phyloP scores from a whole-genome alignment of 129 eudicot genomes.

The Centrapalus pauciflorus region DNA sequence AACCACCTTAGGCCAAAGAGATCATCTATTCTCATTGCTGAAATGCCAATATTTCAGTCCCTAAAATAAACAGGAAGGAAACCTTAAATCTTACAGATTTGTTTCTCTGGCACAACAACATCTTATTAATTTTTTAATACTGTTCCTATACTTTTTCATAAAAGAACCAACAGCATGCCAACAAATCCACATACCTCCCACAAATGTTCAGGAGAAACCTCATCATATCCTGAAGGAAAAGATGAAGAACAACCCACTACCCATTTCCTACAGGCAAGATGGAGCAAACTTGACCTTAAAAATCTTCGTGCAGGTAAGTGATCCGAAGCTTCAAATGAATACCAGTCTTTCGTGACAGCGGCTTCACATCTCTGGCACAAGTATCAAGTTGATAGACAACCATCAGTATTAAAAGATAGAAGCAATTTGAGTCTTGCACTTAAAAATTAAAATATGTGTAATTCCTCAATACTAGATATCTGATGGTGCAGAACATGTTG shows the following conservation, averaged over 20 bases:
- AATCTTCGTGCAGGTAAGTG: slow-evolving; percentile 21
- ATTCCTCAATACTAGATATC: neutral
- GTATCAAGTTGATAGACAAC: slow-evolving; percentile 17
- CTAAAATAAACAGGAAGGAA: neutral
- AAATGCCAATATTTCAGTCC: neutral
- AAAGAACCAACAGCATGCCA: slow-evolving; percentile 5
- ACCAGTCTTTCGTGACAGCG: slow-evolving; percentile 20
- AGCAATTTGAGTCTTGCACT: slow-evolving; percentile 6
- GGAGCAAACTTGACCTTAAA: slow-evolving; percentile 27
- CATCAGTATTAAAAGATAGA: slow-evolving; percentile 17
- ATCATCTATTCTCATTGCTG: neutral
- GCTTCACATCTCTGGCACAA: slow-evolving; percentile 58
- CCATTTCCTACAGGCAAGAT: slow-evolving; percentile 46
- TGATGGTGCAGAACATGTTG: neutral
- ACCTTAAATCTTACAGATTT: neutral
- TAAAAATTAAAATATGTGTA: neutral
- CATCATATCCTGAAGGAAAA: slow-evolving; percentile 37
- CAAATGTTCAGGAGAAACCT: slow-evolving; percentile 65
- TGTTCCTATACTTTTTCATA: neutral
- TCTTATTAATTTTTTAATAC: neutral
- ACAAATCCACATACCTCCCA: slow-evolving; percentile 75
- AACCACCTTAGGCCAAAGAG: neutral
- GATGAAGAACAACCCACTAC: slow-evolving; percentile 50
- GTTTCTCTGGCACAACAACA: neutral
- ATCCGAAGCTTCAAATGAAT: slow-evolving; percentile 33